These are phyloP conservation scores for Cornus florida DNA, from an alignment of 148 eudicot species.

Conservation along the genomic window DNA sequence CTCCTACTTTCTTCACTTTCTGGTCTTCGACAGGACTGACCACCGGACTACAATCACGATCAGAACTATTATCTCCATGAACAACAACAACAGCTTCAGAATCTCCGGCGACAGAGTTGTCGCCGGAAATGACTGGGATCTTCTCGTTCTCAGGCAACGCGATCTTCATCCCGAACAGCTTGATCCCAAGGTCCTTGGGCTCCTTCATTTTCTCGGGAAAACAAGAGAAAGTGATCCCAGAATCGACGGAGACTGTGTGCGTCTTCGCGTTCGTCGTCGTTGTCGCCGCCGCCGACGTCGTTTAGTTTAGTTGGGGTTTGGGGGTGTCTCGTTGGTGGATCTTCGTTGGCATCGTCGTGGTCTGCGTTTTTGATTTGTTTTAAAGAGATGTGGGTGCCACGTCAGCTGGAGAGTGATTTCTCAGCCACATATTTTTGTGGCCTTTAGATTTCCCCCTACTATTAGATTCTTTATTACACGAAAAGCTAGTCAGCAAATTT, in stretches of 20 bases:
- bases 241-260: not conserved
- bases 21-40: conserved; percentile 13
- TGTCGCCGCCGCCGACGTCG: not conserved
- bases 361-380: conserved; percentile 55
- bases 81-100: not conserved
- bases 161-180: conserved; percentile 77
- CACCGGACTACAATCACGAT: conserved; percentile 10
- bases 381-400: conserved; percentile 56
- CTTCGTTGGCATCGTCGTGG: conserved; percentile 34
- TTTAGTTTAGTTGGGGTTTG: not conserved
- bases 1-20: conserved; percentile 3
- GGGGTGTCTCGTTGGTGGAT: not conserved
- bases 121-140: conserved; percentile 28
- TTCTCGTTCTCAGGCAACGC: conserved; percentile 26
- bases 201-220: conserved; percentile 31
- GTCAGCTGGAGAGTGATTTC: conserved; percentile 44
- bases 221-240: not conserved
- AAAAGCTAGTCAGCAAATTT: not conserved
- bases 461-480: conserved; percentile 20
- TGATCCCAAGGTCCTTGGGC: conserved; percentile 59
- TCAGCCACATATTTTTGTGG: conserved; percentile 74
- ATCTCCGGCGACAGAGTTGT: conserved; percentile 7
- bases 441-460: conserved; percentile 14
- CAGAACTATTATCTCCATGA: conserved; percentile 5
- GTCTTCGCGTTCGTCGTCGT: not conserved